Percentiles rank a stretch among this genome's conserved stretches.
Conservation (phyloP, 2,329 filamentous ascomycete species). For the Zarea fungicola region DNA sequence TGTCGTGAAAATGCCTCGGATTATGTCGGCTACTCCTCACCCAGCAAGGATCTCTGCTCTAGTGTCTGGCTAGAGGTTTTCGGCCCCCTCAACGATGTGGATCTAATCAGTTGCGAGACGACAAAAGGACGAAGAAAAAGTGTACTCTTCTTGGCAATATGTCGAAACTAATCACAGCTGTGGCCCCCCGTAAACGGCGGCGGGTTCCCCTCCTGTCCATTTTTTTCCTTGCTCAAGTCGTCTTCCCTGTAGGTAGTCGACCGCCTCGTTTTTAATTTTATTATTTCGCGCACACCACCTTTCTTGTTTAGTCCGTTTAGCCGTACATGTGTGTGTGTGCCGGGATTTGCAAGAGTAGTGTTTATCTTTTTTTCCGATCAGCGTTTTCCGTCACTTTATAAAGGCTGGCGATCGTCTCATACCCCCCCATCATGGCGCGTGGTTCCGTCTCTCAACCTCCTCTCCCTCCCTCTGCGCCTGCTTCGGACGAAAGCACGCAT, state of each 20-base stretch:
- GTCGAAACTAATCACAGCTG: no score
- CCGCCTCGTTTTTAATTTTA: no score
- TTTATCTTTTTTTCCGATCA: not conserved
- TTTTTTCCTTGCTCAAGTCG: not conserved
- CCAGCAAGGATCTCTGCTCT: not conserved
- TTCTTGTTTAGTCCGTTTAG: not conserved
- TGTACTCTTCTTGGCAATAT: no score
- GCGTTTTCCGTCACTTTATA: not conserved
- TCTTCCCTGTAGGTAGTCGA: no score
- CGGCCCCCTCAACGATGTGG: not conserved
- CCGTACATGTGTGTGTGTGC: not conserved
- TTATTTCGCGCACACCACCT: conserved; percentile 7
- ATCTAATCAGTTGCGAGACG: conserved; percentile 7
- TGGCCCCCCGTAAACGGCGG: not conserved
- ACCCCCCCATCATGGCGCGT: not conserved
- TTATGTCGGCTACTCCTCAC: conserved; percentile 2
- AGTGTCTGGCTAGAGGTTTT: not conserved
- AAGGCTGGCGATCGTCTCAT: not conserved
- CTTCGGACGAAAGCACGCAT: not conserved
- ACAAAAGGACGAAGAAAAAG: no score
- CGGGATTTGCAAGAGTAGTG: not conserved
- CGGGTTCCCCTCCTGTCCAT: not conserved
- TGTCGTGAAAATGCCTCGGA: not conserved
- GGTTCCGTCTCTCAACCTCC: not conserved
- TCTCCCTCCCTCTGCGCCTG: not conserved